Conservation (phyloP, 1,284 basidiomycete genomes). For the Microbotryum saponariae region DNA sequence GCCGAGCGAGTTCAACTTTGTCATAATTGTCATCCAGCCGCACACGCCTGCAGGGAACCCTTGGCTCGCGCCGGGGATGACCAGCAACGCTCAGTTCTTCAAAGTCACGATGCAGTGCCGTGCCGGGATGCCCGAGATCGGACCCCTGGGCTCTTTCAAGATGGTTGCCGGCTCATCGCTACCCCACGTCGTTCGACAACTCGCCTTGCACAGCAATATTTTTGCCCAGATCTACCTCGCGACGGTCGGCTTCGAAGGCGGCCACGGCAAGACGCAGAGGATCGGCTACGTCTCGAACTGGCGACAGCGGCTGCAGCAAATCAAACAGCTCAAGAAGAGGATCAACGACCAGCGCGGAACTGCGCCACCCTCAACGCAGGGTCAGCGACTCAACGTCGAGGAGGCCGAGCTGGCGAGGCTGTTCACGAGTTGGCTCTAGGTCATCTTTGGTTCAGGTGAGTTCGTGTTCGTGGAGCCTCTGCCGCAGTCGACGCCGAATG, state of each 20-base stretch:
- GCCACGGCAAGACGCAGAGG: constrained; percentile 40
- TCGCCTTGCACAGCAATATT: constrained; percentile 77
- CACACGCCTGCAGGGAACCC: constrained; percentile 56
- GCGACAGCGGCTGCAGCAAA: constrained; percentile 68
- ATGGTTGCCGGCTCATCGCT: constrained; percentile 77
- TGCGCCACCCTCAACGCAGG: not conserved
- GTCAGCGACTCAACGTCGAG: constrained; percentile 21
- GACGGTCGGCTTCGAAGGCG: constrained; percentile 57
- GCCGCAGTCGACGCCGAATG: too few species aligned
- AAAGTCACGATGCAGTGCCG: constrained; percentile 71
- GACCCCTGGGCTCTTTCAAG: constrained; percentile 83
- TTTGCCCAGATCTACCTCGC: constrained; percentile 74
- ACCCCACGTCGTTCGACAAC: constrained; percentile 72
- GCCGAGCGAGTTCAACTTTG: constrained; percentile 87
- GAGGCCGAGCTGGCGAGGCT: constrained; percentile 24
- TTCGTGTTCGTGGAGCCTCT: not conserved
- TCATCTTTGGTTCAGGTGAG: not conserved
- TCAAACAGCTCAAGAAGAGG: constrained; percentile 47
- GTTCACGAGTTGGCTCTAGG: constrained; percentile 25
- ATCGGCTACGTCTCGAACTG: constrained; percentile 83
- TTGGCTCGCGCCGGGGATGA: constrained; percentile 37
- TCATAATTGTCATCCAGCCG: constrained; percentile 94
- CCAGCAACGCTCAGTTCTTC: constrained; percentile 73
- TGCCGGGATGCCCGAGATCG: constrained; percentile 80
- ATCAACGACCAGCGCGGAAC: constrained; percentile 11